A percentile compares a stretch with the other conserved stretches of the same genome.
These are phyloP conservation scores for Syzygium grande DNA, from an alignment of 345 rosid species.

Conservation along the genomic window DNA sequence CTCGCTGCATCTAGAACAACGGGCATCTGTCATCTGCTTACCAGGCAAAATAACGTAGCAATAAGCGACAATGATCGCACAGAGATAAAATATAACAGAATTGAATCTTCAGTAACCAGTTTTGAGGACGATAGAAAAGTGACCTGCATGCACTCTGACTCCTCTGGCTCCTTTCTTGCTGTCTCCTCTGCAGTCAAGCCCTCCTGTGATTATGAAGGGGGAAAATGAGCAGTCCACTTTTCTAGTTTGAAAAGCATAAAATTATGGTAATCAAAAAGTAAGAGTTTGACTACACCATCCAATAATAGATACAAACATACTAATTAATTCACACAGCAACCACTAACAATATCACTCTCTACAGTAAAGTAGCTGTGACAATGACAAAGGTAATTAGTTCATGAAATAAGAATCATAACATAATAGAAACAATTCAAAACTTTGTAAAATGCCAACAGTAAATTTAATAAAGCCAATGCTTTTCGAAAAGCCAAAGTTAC, in stretches of 20 bases:
- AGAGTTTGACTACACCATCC: background rate
- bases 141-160: slow-evolving; percentile 77
- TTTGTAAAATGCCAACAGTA: background rate
- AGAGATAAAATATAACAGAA: background rate
- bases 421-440: background rate
- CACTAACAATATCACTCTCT: background rate
- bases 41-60: slow-evolving; percentile 1
- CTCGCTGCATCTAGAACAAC: slow-evolving; percentile 74
- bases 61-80: background rate
- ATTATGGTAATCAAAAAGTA: background rate
- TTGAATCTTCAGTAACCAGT: background rate
- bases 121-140: background rate
- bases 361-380: background rate
- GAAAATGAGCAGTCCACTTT: background rate
- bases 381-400: background rate
- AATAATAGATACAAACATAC: background rate
- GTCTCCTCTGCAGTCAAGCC: slow-evolving; percentile 89
- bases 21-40: slow-evolving; percentile 59
- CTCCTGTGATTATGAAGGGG: slow-evolving; percentile 39
- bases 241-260: background rate
- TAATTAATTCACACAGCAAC: background rate
- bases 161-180: slow-evolving; percentile 78
- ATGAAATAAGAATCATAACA: background rate
- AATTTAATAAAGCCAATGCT: background rate
- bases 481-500: background rate